Evolutionary conservation across 371 early-diverging fungal genomes (phyloP).

Genomic region (Apophysomyces variabilis): DNA sequence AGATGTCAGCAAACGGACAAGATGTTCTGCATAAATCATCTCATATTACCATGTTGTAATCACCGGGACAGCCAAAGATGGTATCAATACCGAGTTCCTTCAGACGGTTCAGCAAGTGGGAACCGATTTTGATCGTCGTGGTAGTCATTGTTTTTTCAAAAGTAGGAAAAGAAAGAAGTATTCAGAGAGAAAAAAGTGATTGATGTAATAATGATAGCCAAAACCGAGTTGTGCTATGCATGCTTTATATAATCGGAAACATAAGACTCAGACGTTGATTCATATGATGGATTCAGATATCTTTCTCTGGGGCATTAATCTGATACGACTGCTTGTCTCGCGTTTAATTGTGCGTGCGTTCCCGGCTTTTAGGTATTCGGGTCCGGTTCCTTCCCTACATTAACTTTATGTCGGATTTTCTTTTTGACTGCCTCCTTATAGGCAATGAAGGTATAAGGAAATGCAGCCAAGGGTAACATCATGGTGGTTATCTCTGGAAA

Average conservation of each 20-base stretch:
- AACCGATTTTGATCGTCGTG: slow-evolving; percentile 29
- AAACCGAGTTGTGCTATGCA: background rate
- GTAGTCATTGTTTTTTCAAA: background rate
- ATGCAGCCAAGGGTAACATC: background rate
- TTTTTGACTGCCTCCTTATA: no score
- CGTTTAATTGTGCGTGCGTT: slow-evolving; percentile 2
- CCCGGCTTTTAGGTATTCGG: background rate
- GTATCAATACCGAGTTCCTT: slow-evolving; percentile 50
- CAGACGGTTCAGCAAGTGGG: slow-evolving; percentile 43
- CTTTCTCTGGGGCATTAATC: background rate
- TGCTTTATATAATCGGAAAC: slow-evolving; percentile 1
- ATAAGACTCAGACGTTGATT: slow-evolving; percentile 10
- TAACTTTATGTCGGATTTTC: background rate
- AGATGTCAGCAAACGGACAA: background rate
- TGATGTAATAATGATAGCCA: background rate
- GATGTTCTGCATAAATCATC: background rate
- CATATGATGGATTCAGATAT: slow-evolving; percentile 1
- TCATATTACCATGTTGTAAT: slow-evolving; percentile 49
- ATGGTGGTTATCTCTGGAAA: background rate
- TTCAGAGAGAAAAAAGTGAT: background rate
- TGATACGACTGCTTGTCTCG: background rate
- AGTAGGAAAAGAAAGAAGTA: background rate
- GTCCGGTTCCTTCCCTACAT: slow-evolving; percentile 2
- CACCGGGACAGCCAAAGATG: slow-evolving; percentile 54
- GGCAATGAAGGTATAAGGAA: no score